phyloP scores from a whole-genome alignment of 306 rosid genomes.

The Mimosa bimucronata region DNA sequence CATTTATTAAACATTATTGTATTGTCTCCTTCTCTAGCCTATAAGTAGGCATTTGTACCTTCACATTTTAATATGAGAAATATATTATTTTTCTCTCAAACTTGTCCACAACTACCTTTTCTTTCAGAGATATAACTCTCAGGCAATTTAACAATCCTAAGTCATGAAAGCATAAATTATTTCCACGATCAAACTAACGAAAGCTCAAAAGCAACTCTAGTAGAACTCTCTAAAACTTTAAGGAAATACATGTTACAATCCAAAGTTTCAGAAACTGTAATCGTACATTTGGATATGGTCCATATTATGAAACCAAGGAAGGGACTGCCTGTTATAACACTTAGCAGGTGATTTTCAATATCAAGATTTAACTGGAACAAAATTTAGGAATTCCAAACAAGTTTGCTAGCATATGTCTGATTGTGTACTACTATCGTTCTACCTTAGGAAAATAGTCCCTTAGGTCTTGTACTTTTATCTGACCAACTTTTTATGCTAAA shows the following conservation, averaged over 20 bases:
- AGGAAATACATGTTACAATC: slow-evolving; percentile 7
- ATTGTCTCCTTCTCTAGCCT: no score
- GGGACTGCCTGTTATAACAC: not conserved
- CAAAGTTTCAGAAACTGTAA: not conserved
- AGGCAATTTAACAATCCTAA: not conserved
- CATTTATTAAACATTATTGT: no score
- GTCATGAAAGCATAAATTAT: not conserved
- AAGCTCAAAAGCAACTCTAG: not conserved
- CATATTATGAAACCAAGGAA: not conserved
- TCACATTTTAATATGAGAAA: no score
- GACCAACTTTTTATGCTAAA: not conserved
- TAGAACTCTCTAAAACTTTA: not conserved
- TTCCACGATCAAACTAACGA: not conserved
- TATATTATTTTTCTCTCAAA: no score
- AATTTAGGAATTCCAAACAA: slow-evolving; percentile 1
- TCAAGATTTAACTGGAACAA: not conserved
- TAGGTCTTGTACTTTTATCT: not conserved
- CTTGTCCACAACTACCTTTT: no score
- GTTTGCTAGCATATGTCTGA: not conserved
- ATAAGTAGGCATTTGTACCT: no score
- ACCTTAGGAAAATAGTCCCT: not conserved
- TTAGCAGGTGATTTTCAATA: not conserved
- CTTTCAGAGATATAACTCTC: not conserved
- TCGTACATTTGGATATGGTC: not conserved
- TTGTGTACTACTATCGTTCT: not conserved